Conservation (phyloP, 1,139 yeast genomes). For the Candida tunisiensis region DNA sequence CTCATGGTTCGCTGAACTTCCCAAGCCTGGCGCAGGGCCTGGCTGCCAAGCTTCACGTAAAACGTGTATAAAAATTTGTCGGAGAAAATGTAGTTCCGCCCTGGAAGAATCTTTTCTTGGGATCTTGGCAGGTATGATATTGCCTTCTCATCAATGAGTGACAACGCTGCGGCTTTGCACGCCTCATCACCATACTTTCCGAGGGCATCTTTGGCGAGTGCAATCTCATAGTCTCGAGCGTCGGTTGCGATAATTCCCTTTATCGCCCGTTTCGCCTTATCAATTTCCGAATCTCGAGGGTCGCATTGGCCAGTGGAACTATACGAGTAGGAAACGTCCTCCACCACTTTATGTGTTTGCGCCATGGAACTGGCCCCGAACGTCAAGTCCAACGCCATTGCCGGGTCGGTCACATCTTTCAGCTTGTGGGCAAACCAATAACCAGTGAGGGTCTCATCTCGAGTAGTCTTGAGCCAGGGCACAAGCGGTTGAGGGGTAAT, state of each 20-base stretch:
- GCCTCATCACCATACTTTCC: constrained; percentile 25
- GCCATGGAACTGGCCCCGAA: no score
- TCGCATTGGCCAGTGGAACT: no score
- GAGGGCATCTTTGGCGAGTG: constrained; percentile 26
- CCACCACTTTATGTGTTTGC: no score
- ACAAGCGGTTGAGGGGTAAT: no score
- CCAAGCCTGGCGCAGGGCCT: constrained; percentile 30
- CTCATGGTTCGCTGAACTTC: constrained; percentile 25
- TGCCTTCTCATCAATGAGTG: constrained; percentile 37
- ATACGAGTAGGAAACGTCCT: no score
- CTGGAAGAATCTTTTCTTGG: constrained; percentile 23
- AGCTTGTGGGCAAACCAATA: no score
- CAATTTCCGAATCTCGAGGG: constrained; percentile 8
- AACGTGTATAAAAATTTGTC: constrained; percentile 33
- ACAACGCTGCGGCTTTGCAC: constrained; percentile 31
- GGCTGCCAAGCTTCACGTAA: constrained; percentile 24
- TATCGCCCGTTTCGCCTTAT: constrained; percentile 16
- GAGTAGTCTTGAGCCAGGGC: no score
- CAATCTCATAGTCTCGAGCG: constrained; percentile 27
- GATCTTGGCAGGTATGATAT: constrained; percentile 30
- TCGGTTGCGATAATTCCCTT: constrained; percentile 47
- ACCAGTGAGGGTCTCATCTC: no score
- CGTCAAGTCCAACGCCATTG: no score
- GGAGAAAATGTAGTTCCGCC: constrained; percentile 33
- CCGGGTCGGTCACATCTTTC: no score